A percentile compares a stretch with the other conserved stretches of the same genome.
phyloP scores from a whole-genome alignment of 345 rosid genomes.

The Raphanus sativus region DNA sequence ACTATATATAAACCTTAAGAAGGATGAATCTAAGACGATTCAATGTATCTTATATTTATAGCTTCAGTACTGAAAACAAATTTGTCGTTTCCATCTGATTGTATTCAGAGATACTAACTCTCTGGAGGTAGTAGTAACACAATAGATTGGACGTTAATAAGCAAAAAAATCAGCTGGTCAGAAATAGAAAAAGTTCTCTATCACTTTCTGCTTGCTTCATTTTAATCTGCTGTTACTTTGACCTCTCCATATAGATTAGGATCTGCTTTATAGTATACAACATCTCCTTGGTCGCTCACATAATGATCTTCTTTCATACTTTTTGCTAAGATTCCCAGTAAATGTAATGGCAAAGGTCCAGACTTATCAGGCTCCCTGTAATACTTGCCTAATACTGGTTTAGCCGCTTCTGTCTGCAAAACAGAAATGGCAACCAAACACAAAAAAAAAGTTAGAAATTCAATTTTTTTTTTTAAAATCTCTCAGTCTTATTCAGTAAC shows the following conservation, averaged over 20 bases:
- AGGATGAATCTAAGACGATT: slow-evolving; percentile 11
- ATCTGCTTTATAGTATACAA: slow-evolving; percentile 68
- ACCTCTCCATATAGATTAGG: slow-evolving; percentile 39
- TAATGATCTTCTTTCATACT: slow-evolving; percentile 42
- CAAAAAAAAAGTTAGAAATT: neutral
- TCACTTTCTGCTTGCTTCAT: slow-evolving; percentile 25
- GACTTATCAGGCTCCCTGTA: slow-evolving; percentile 70
- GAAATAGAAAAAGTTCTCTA: slow-evolving; percentile 21
- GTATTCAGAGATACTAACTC: slow-evolving; percentile 27
- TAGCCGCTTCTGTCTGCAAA: slow-evolving; percentile 80
- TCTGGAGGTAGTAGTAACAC: slow-evolving; percentile 12
- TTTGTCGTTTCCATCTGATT: slow-evolving; percentile 15
- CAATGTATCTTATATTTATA: neutral
- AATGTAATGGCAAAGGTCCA: slow-evolving; percentile 64
- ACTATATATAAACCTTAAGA: slow-evolving; percentile 1
- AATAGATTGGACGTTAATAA: slow-evolving; percentile 2
- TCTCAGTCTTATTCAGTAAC: slow-evolving; percentile 13
- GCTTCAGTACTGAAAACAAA: slow-evolving; percentile 22
- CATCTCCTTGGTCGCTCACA: slow-evolving; percentile 51
- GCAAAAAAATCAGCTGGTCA: slow-evolving; percentile 28
- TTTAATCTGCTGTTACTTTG: slow-evolving; percentile 37
- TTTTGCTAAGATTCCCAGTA: slow-evolving; percentile 49
- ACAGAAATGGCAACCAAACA: neutral
- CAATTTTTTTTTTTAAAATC: neutral
- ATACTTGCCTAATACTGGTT: slow-evolving; percentile 55